phyloP scores from a whole-genome alignment of 805 yeast genomes.

The Kuraishia capsulata region DNA sequence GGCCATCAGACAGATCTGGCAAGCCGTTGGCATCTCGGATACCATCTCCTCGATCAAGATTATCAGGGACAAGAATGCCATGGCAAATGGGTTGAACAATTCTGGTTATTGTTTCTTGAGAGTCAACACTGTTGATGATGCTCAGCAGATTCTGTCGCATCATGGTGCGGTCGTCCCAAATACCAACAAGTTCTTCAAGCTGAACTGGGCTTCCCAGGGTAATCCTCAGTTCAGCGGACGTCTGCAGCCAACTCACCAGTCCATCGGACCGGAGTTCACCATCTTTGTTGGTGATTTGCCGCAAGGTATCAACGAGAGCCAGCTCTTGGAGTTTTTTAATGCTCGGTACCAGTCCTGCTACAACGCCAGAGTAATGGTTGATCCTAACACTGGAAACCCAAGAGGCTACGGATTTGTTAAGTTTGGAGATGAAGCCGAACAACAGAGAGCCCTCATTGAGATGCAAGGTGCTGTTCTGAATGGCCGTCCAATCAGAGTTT shows the following conservation, averaged over 20 bases:
- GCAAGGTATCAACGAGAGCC: slow-evolving; percentile 60
- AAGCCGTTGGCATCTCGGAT: slow-evolving; percentile 19
- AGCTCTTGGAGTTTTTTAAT: slow-evolving; percentile 57
- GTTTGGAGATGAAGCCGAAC: slow-evolving; percentile 55
- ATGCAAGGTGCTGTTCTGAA: slow-evolving; percentile 75
- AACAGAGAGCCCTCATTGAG: slow-evolving; percentile 62
- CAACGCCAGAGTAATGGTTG: slow-evolving; percentile 72
- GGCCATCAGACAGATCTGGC: slow-evolving; percentile 62
- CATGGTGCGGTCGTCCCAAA: slow-evolving; percentile 69
- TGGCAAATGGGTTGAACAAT: slow-evolving; percentile 26
- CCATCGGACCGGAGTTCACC: slow-evolving; percentile 37
- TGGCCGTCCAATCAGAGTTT: slow-evolving; percentile 70
- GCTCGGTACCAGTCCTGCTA: slow-evolving; percentile 63
- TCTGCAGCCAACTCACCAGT: background rate
- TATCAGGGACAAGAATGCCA: slow-evolving; percentile 51
- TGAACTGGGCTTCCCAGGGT: slow-evolving; percentile 66
- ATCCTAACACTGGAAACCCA: slow-evolving; percentile 57
- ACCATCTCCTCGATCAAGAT: slow-evolving; percentile 47
- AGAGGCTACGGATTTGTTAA: slow-evolving; percentile 91
- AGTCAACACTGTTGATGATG: slow-evolving; percentile 51
- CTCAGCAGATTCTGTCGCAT: slow-evolving; percentile 50
- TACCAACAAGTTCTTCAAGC: slow-evolving; percentile 47
- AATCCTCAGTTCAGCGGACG: slow-evolving; percentile 7
- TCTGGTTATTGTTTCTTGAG: slow-evolving; percentile 81
- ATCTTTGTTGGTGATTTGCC: slow-evolving; percentile 83